Evolutionary conservation across 106 monocot genomes (phyloP).

Genomic region (Alisma plantagoaquatica): DNA sequence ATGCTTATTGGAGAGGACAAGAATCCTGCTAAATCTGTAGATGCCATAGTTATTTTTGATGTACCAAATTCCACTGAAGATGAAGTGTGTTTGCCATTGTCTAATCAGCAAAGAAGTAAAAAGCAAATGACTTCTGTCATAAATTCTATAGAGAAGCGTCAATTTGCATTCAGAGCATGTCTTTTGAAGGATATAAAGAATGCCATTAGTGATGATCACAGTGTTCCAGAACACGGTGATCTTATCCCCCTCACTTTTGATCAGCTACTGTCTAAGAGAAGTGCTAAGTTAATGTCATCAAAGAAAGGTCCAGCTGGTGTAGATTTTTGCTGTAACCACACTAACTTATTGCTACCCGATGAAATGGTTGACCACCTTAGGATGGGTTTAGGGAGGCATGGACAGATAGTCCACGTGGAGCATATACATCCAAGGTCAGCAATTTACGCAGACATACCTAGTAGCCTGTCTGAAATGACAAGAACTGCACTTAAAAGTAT

Average conservation of each 20-base stretch:
- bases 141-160: conserved; percentile 36
- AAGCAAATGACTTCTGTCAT: conserved; percentile 17
- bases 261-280: not conserved
- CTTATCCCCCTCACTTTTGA: not conserved
- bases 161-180: conserved; percentile 32
- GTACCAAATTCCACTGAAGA: not conserved
- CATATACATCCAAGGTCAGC: too few species aligned
- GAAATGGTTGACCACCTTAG: too few species aligned
- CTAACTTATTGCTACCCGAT: too few species aligned
- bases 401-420: too few species aligned
- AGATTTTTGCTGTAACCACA: not conserved
- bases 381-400: too few species aligned
- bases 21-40: conserved; percentile 7
- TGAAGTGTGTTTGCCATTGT: not conserved
- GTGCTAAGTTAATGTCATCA: not conserved
- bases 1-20: conserved; percentile 22
- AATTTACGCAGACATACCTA: too few species aligned
- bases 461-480: too few species aligned
- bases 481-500: too few species aligned
- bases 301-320: not conserved
- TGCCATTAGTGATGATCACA: conserved; percentile 6
- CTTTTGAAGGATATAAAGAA: conserved; percentile 28
- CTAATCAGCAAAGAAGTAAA: conserved; percentile 43
- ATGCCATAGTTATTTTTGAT: conserved; percentile 37
- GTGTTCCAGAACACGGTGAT: not conserved